These are phyloP conservation scores for Sporisorium scitamineum DNA, from an alignment of 1,284 basidiomycete species.

Conservation along the genomic window DNA sequence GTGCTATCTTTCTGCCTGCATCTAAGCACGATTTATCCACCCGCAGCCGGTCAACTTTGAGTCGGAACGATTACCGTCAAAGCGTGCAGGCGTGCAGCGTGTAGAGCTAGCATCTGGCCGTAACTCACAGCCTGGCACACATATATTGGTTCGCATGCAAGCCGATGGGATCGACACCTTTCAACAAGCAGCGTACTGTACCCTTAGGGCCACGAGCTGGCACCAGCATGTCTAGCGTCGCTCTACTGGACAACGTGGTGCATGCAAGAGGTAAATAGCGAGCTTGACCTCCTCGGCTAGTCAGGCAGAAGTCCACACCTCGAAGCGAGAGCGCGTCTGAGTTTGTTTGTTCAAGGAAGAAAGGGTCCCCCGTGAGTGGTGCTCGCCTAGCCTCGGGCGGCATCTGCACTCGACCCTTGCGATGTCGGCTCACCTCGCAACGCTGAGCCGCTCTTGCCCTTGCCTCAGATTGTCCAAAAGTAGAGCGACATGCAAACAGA, in stretches of 20 bases:
- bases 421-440: neutral
- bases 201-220: no score
- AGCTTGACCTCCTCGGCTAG: no score
- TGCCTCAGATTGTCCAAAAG: neutral
- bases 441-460: neutral
- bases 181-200: no score
- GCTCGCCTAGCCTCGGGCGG: neutral
- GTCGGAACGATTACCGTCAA: no score
- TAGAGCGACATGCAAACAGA: neutral
- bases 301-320: no score
- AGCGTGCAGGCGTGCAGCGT: neutral
- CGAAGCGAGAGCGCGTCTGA: constrained; percentile 2
- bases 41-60: neutral
- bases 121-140: neutral
- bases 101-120: neutral
- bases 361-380: neutral
- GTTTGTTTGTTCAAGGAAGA: neutral
- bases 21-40: neutral
- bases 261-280: no score
- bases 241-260: neutral
- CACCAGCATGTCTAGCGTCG: neutral
- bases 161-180: neutral
- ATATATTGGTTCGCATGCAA: constrained; percentile 5
- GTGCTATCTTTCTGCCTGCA: neutral
- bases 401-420: neutral